phyloP scores from a whole-genome alignment of 2,329 filamentous ascomycete species.

The Phialophora expanda region DNA sequence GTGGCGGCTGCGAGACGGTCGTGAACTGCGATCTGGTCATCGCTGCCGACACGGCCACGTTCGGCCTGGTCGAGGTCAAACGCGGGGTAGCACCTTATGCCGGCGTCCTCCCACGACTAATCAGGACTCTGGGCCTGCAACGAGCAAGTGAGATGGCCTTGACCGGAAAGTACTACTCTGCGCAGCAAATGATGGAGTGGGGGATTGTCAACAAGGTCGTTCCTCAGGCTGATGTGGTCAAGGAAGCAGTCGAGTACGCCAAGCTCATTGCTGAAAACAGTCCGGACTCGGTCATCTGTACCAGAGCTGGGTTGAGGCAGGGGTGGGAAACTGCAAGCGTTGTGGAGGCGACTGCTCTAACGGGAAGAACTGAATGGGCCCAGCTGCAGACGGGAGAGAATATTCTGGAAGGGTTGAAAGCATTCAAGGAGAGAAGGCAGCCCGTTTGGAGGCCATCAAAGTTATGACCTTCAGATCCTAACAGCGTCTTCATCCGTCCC shows the following conservation, averaged over 20 bases:
- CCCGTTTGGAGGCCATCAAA: slow-evolving; percentile 62
- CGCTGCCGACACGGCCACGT: slow-evolving; percentile 60
- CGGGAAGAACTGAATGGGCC: slow-evolving; percentile 64
- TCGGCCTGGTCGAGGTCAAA: slow-evolving; percentile 72
- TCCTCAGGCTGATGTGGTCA: slow-evolving; percentile 43
- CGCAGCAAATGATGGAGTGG: slow-evolving; percentile 66
- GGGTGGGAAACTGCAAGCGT: slow-evolving; percentile 73
- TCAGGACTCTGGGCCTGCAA: slow-evolving; percentile 67
- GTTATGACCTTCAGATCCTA: neutral
- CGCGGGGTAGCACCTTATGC: slow-evolving; percentile 72
- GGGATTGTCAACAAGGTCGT: slow-evolving; percentile 63
- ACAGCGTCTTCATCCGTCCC: neutral
- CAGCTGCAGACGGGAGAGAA: slow-evolving; percentile 58
- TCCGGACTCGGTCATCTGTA: slow-evolving; percentile 75
- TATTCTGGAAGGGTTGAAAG: slow-evolving; percentile 72
- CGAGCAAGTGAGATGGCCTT: slow-evolving; percentile 75
- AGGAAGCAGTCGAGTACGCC: slow-evolving; percentile 64
- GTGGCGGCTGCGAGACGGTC: slow-evolving; percentile 77
- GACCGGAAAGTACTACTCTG: slow-evolving; percentile 63
- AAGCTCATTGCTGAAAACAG: slow-evolving; percentile 67
- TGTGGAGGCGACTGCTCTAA: slow-evolving; percentile 62
- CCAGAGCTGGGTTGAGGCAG: slow-evolving; percentile 70
- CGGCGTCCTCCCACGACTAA: slow-evolving; percentile 71
- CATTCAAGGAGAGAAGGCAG: slow-evolving; percentile 76
- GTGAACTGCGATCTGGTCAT: slow-evolving; percentile 75